phyloP scores from a whole-genome alignment of 768 basidiomycete genomes.

The Leccinum fibrillosum region DNA sequence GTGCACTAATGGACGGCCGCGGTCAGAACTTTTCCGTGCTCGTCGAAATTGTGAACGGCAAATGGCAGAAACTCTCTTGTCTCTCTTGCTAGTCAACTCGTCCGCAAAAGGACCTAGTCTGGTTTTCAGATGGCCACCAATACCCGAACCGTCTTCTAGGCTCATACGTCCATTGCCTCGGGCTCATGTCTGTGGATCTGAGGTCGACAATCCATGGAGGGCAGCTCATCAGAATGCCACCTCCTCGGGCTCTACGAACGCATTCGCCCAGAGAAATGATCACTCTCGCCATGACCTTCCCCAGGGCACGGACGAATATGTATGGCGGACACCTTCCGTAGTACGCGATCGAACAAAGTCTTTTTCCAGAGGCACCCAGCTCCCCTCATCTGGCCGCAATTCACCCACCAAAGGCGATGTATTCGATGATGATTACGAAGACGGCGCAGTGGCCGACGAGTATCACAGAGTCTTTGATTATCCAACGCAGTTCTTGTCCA shows the following conservation, averaged over 20 bases:
- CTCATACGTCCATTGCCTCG: slow-evolving; percentile 67
- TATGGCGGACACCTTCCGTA: slow-evolving; percentile 58
- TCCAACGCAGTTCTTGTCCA: slow-evolving; percentile 75
- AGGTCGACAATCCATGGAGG: slow-evolving; percentile 73
- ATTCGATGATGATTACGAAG: slow-evolving; percentile 33
- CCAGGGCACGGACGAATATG: slow-evolving; percentile 45
- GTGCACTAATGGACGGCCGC: too few relatives aligned
- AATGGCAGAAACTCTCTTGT: slow-evolving; percentile 68
- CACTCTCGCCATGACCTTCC: background rate
- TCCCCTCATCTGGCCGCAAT: slow-evolving; percentile 47
- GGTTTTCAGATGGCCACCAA: slow-evolving; percentile 84
- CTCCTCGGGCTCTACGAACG: slow-evolving; percentile 23
- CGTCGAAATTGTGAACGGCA: too few relatives aligned
- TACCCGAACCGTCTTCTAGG: slow-evolving; percentile 59
- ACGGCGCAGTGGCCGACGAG: slow-evolving; percentile 40
- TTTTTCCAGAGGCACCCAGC: slow-evolving; percentile 42
- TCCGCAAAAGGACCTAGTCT: slow-evolving; percentile 78
- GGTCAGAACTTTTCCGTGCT: too few relatives aligned
- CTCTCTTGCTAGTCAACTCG: slow-evolving; percentile 79
- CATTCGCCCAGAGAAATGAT: background rate
- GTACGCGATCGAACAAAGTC: slow-evolving; percentile 51
- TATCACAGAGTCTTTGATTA: slow-evolving; percentile 79
- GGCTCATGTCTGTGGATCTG: slow-evolving; percentile 34
- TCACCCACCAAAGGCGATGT: slow-evolving; percentile 48
- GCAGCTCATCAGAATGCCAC: slow-evolving; percentile 52